Base-by-base conservation (phyloP, 2,329 filamentous ascomycete species). In the Teratosphaeria zuluensis region DNA sequence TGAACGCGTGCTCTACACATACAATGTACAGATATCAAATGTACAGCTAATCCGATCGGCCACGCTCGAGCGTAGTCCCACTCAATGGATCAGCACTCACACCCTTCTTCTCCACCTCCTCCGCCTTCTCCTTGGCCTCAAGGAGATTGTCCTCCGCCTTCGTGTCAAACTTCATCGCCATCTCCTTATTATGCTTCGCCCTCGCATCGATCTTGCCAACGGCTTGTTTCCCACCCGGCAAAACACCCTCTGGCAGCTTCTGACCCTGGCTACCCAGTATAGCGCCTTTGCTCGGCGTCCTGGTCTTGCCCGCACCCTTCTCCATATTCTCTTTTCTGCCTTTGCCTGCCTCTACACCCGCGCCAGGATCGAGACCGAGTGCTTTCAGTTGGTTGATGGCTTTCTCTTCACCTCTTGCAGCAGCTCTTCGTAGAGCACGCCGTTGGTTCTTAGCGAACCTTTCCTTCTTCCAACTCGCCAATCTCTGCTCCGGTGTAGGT, bases 401-500 rank as follows among this genome's bases (percentile, higher is more conserved):
- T 3, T 66, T 63, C 21, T 63, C 64, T 28, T 67, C 61, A 9
- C 71, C 70, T 28, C 65, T 60, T 11, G 68, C 69, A n/a, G 70
- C 71, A 53, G 63, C 59, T 14, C 58, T 58, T 16, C 71, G 65
- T 51, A 69, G 59, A 14, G 59, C 59, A 24, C 68, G 63, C 16
- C 70, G 64, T 64, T 81, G 77, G 48, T 81, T 76, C 72, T 89
- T 89, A 38, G 75, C 76, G 33, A 76, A 74, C 58, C 81, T 80
- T 71, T 83, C 80, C 32, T 75, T 74, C 54, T 84, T 79, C 59
- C 81, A 79, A 56, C 77, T 75, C 55, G 71, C 78, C 65, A 84
- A 77, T 51, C 83, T 77, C 72, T 91, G 83, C 56, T 84, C 83
- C 53, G 83, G 72, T 0, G 80, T 84, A 30, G 86, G 86, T 11